phyloP scores from a whole-genome alignment of 2,329 filamentous ascomycete genomes.

The Verticillium klebahnii region DNA sequence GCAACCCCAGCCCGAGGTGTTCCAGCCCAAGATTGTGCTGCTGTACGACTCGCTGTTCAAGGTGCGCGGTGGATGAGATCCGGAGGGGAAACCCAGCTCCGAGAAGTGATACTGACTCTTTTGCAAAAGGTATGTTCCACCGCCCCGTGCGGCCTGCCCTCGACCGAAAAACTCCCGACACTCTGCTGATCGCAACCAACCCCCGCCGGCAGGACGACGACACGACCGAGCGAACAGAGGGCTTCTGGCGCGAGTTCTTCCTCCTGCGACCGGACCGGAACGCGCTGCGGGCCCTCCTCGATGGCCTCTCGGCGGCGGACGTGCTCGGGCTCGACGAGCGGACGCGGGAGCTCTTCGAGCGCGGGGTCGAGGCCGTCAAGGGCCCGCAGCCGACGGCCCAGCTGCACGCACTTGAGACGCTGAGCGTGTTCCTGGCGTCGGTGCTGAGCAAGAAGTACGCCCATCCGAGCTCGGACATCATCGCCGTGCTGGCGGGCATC shows the following conservation, averaged over 20 bases:
- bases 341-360: constrained; percentile 72
- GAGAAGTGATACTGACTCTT: background rate
- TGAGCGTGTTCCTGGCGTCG: constrained; percentile 80
- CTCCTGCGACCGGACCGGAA: constrained; percentile 74
- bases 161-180: background rate
- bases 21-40: constrained; percentile 89
- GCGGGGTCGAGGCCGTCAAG: constrained; percentile 67
- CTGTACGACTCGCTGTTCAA: constrained; percentile 84
- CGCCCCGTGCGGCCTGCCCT: background rate
- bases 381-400: constrained; percentile 56
- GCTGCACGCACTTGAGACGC: constrained; percentile 83
- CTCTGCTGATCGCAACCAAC: background rate
- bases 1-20: constrained; percentile 82
- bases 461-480: constrained; percentile 92
- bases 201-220: constrained; percentile 50
- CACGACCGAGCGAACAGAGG: constrained; percentile 69
- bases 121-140: background rate
- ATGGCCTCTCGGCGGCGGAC: constrained; percentile 66
- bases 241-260: constrained; percentile 97
- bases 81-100: background rate
- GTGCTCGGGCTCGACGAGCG: constrained; percentile 73
- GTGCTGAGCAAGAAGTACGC: constrained; percentile 87
- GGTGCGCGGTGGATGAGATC: constrained; percentile 33
- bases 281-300: constrained; percentile 64
- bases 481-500: constrained; percentile 81